Evolutionary conservation across 2,329 filamentous ascomycete species (phyloP), one percentile per base, ranked within the genome.

Genomic region (Ophiostoma angusticollis): DNA sequence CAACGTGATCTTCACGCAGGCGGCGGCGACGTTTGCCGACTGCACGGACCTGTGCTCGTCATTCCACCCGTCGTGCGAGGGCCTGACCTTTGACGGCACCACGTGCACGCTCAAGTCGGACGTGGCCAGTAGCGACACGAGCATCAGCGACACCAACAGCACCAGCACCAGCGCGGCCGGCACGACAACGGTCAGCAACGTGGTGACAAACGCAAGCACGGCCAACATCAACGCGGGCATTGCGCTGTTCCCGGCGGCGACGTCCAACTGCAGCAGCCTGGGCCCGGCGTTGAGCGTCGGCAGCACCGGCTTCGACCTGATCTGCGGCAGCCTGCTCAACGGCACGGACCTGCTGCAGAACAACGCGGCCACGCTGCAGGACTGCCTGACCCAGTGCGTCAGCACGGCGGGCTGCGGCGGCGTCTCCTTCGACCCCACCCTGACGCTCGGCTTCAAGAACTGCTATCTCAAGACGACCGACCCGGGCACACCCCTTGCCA

Each of bases 41-140:
- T 59, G 56, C 37, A 49, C 49, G 7, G 55, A 55, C 25, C 33
- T 53, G 1, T 56, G 52, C 40, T 48, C 53, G 1, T 51, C 52
- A 0, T 55, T 49, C 45, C 55, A 58, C 37, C 52, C 56, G 0
- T 49, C 46, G 42, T 55, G 53, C 40, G 53, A 54, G 5, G 52
- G 36, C 9, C 45, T 47, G 8, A 43, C 50, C 0, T 55, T 50
- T 32, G 44, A 52, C 32, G 47, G 51, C 30, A 42, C 34, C 13
- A 49, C 43, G 11, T 59, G 56, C 37, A 45, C 49, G 11, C 46
- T 58, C 21, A 50, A 48, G 30, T 40, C 47, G 13, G 43, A 47
- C 19, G 46, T 42, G 36, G 39, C 9, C 31, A 38, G 8, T 39
- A 44, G 28, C 9, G 16, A 28, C 49, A n/a, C n/a, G n/a, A n/a